Evolutionary conservation across 2,329 filamentous ascomycete genomes (phyloP).

Genomic region (Teratosphaeria viscida): DNA sequence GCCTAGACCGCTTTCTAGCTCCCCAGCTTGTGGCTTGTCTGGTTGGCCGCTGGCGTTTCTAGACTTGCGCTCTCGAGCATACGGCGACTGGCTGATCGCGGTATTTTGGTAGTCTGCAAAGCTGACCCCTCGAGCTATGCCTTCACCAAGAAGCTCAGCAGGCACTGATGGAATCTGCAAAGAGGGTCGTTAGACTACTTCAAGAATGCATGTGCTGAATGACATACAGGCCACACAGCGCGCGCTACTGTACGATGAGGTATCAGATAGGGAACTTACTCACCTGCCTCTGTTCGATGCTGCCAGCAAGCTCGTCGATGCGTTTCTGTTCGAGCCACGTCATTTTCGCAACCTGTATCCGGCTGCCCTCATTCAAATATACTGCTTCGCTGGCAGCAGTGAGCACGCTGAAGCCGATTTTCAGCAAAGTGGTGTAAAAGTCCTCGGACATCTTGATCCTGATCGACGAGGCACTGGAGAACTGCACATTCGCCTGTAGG

Average conservation of each 20-base stretch:
- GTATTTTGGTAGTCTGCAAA: constrained; percentile 24
- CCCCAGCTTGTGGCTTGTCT: constrained; percentile 16
- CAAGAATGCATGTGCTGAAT: too few species aligned
- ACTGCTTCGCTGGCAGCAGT: constrained; percentile 93
- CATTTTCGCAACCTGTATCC: constrained; percentile 59
- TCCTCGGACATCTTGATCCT: constrained; percentile 80
- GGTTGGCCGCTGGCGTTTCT: constrained; percentile 10
- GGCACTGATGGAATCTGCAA: constrained; percentile 28
- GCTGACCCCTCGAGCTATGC: constrained; percentile 28
- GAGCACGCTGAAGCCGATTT: constrained; percentile 76
- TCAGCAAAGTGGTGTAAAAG: constrained; percentile 83
- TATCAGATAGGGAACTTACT: neutral
- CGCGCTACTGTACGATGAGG: neutral
- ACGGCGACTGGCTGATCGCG: constrained; percentile 38
- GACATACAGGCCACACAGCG: neutral
- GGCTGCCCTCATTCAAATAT: constrained; percentile 80
- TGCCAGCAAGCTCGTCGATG: constrained; percentile 59
- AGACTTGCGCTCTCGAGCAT: constrained; percentile 56
- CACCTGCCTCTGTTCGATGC: constrained; percentile 25
- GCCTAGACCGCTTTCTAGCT: constrained; percentile 57
- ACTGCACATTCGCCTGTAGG: constrained; percentile 81
- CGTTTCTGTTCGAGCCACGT: constrained; percentile 92
- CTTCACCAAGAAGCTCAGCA: constrained; percentile 31
- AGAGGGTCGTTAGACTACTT: neutral
- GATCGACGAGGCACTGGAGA: constrained; percentile 55